Conservation (phyloP, 805 yeast genomes). For the Kazachstania psychrophila region DNA sequence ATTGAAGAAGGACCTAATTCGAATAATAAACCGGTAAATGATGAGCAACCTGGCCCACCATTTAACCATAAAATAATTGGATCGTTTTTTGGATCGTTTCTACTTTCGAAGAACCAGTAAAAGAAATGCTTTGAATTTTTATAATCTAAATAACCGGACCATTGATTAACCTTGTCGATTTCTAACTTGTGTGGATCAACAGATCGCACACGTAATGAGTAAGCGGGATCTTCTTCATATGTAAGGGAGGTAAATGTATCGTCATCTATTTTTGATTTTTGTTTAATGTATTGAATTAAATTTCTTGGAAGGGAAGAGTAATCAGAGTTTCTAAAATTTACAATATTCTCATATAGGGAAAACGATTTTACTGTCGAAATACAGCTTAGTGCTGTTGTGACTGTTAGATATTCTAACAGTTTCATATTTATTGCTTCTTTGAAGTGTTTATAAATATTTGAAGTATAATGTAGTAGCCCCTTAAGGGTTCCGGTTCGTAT, state of each 20-base stretch:
- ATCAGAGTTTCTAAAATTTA: constrained; percentile 5
- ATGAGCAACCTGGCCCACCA: constrained; percentile 96
- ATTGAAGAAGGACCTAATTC: constrained; percentile 87
- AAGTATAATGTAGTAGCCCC: no score
- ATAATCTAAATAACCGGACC: constrained; percentile 75
- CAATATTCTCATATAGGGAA: constrained; percentile 8
- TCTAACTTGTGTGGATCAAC: constrained; percentile 40
- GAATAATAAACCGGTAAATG: constrained; percentile 80
- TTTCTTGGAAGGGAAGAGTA: constrained; percentile 7
- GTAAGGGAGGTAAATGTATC: neutral
- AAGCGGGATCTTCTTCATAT: constrained; percentile 11
- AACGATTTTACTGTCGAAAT: neutral
- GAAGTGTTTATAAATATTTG: no score
- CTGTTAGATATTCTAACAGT: neutral
- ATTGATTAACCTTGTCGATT: constrained; percentile 70
- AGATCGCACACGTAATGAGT: constrained; percentile 18
- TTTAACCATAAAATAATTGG: constrained; percentile 84
- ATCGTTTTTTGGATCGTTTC: constrained; percentile 77
- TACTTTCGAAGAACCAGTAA: constrained; percentile 88
- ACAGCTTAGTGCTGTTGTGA: neutral
- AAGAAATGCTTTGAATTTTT: constrained; percentile 76
- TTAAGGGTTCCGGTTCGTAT: no score
- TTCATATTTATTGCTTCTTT: no score
- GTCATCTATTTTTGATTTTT: constrained; percentile 7
- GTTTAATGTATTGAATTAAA: constrained; percentile 5